A percentile compares a stretch with the other conserved stretches of the same genome.
Conservation (phyloP, 495 filamentous ascomycete species). For the Annulohypoxylon bovei region DNA sequence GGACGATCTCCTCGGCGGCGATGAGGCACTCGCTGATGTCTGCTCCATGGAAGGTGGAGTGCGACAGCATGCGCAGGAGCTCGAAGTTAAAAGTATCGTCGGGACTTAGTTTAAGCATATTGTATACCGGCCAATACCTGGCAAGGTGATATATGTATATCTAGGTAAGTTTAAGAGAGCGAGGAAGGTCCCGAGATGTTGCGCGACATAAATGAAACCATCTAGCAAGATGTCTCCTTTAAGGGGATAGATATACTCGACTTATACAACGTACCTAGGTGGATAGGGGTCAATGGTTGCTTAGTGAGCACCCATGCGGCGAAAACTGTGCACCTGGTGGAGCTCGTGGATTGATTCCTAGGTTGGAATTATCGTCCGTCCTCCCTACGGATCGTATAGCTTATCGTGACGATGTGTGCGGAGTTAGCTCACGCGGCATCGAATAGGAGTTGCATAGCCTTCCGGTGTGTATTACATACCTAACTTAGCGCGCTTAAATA, state of each 20-base stretch:
- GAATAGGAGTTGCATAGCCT: neutral
- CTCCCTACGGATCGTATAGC: neutral
- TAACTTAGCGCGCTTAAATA: neutral
- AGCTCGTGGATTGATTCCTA: neutral
- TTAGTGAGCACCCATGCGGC: neutral
- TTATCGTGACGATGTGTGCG: neutral
- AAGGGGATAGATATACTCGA: neutral
- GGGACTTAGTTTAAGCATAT: constrained; percentile 33
- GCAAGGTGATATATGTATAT: neutral
- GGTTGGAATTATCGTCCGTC: neutral
- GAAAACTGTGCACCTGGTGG: neutral
- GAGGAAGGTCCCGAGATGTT: neutral
- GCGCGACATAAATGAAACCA: neutral
- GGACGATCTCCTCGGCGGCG: constrained; percentile 46
- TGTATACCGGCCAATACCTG: neutral
- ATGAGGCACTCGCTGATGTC: constrained; percentile 51
- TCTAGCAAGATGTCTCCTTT: neutral
- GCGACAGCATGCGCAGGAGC: constrained; percentile 42
- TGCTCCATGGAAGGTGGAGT: constrained; percentile 40
- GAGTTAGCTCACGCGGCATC: constrained; percentile 12
- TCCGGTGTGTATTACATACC: neutral
- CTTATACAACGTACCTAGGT: neutral
- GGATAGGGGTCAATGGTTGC: neutral
- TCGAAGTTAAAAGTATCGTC: constrained; percentile 49
- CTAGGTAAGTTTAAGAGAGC: neutral